phyloP scores from a whole-genome alignment of 306 rosid species.

The Gynostemma pentaphyllum region DNA sequence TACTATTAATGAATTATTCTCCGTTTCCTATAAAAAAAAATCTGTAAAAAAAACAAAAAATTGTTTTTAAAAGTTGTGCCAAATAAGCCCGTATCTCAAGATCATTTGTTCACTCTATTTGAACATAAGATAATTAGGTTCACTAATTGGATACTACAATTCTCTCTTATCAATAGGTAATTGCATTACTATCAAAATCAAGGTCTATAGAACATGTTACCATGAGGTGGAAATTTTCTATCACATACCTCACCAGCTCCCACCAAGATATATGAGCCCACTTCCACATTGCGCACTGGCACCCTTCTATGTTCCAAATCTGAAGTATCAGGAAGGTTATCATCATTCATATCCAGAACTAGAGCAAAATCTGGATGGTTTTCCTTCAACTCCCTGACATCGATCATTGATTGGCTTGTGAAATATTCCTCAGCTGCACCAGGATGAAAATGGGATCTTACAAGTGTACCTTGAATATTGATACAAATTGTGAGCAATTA shows the following conservation, averaged over 20 bases:
- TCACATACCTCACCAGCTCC: slow-evolving; percentile 89
- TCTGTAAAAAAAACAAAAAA: too few relatives aligned
- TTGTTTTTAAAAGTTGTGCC: too few relatives aligned
- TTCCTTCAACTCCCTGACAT: slow-evolving; percentile 85
- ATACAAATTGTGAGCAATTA: background rate
- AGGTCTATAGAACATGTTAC: slow-evolving; percentile 10
- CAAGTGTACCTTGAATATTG: background rate
- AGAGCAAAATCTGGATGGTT: slow-evolving; percentile 89
- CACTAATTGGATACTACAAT: too few relatives aligned
- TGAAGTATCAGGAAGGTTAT: slow-evolving; percentile 64
- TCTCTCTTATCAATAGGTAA: background rate
- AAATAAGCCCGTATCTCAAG: too few relatives aligned
- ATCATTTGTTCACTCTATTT: too few relatives aligned
- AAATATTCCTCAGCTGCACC: slow-evolving; percentile 89
- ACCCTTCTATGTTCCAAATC: slow-evolving; percentile 77
- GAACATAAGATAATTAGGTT: too few relatives aligned
- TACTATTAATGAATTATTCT: too few relatives aligned
- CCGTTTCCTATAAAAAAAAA: too few relatives aligned
- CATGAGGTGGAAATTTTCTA: slow-evolving; percentile 1
- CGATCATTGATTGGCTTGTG: slow-evolving; percentile 82
- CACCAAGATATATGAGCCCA: slow-evolving; percentile 75
- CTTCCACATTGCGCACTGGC: slow-evolving; percentile 67
- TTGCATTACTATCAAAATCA: background rate
- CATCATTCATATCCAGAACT: slow-evolving; percentile 60
- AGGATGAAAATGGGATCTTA: slow-evolving; percentile 18